phyloP scores from a whole-genome alignment of 1,139 yeast species.

The Blastobotrys malaysiensis region DNA sequence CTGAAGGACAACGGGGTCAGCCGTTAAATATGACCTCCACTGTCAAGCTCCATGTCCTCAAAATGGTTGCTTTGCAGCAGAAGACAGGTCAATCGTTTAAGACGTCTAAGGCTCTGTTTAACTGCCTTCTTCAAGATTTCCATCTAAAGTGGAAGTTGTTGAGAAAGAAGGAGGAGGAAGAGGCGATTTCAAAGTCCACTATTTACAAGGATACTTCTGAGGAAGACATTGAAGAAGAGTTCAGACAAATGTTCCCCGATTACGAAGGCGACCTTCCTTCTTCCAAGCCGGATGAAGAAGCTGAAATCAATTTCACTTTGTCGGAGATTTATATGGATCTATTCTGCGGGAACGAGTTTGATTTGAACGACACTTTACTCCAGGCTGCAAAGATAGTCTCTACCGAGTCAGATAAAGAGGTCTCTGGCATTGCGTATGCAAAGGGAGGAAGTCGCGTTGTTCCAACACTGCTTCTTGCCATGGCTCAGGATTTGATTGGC shows the following conservation, averaged over 20 bases:
- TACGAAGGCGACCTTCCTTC: conserved; percentile 49
- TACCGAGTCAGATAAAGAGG: neutral
- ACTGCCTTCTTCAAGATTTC: conserved; percentile 7
- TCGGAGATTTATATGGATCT: conserved; percentile 11
- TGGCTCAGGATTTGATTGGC: neutral
- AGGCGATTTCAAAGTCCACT: conserved; percentile 53
- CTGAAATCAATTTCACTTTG: conserved; percentile 9
- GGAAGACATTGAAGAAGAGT: conserved; percentile 64
- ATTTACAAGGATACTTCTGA: conserved; percentile 51
- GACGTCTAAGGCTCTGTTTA: neutral
- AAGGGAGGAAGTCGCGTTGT: neutral
- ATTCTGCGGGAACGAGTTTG: conserved; percentile 5
- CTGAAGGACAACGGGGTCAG: neutral
- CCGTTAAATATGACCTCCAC: conserved; percentile 1
- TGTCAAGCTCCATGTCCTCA: conserved; percentile 1
- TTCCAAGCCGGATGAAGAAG: conserved; percentile 5
- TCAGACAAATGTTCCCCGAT: conserved; percentile 76
- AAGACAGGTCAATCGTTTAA: neutral
- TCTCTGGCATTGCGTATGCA: neutral
- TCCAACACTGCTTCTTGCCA: neutral
- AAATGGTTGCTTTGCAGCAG: conserved; percentile 3
- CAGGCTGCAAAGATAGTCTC: neutral
- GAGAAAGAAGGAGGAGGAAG: conserved; percentile 44
- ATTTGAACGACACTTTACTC: neutral
- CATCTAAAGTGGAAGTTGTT: conserved; percentile 12